Conservation (phyloP, 2,329 filamentous ascomycete species). For the Penicillium palitans region DNA sequence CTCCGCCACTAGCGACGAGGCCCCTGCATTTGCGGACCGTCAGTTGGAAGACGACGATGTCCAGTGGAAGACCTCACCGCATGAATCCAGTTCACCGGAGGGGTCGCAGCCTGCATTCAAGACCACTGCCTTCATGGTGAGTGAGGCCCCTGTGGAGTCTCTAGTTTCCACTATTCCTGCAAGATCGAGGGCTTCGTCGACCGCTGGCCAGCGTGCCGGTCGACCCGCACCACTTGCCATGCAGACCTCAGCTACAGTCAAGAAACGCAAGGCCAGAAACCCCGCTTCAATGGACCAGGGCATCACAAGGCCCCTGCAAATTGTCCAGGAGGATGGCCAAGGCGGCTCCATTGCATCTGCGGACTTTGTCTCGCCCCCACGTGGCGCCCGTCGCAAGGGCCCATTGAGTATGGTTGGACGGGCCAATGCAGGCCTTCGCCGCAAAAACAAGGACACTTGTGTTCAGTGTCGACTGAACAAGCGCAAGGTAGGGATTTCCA, state of each 20-base stretch:
- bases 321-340: constrained; percentile 47
- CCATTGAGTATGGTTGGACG: constrained; percentile 42
- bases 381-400: constrained; percentile 46
- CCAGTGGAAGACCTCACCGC: constrained; percentile 32
- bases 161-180: constrained; percentile 28
- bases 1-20: constrained; percentile 35
- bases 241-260: constrained; percentile 33
- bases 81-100: constrained; percentile 29
- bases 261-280: constrained; percentile 40
- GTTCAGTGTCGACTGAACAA: constrained; percentile 48
- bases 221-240: constrained; percentile 35
- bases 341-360: constrained; percentile 45
- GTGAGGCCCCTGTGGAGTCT: constrained; percentile 34
- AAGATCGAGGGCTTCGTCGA: constrained; percentile 26
- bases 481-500: constrained; percentile 39
- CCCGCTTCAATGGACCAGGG: constrained; percentile 32
- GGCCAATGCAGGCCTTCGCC: constrained; percentile 43
- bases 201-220: constrained; percentile 26
- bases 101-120: constrained; percentile 27
- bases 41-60: constrained; percentile 34
- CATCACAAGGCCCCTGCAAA: constrained; percentile 39
- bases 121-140: constrained; percentile 40
- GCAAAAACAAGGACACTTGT: constrained; percentile 48
- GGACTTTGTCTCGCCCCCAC: constrained; percentile 44
- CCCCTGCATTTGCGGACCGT: constrained; percentile 31